Evolutionary conservation across 768 basidiomycete genomes (phyloP).

Genomic region (Exidia glandulosa): DNA sequence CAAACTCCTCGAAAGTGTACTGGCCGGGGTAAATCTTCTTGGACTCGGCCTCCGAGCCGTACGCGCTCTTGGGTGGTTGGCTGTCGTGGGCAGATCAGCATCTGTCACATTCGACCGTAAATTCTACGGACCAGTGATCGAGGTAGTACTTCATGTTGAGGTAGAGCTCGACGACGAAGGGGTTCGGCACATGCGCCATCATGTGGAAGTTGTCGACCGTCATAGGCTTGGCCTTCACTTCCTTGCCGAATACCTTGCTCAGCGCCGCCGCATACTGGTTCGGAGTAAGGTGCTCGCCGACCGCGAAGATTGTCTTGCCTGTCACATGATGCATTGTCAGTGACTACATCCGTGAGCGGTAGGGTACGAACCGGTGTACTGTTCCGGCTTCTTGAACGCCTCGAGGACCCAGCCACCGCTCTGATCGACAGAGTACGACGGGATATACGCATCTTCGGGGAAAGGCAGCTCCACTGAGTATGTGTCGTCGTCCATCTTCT

Average conservation of each 20-base stretch:
- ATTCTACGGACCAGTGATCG: not conserved
- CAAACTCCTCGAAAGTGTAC: not conserved
- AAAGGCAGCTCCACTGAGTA: not conserved
- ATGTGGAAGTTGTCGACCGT: not conserved
- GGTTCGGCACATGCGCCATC: not conserved
- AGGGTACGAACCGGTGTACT: not conserved
- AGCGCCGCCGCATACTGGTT: not conserved
- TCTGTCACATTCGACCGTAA: not conserved
- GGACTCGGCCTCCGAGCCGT: not conserved
- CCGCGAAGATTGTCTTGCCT: not conserved
- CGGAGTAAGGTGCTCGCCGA: not conserved
- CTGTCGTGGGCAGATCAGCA: not conserved
- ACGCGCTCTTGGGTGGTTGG: not conserved
- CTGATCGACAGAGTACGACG: not conserved
- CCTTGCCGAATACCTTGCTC: not conserved
- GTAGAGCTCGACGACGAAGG: not conserved
- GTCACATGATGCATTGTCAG: no score
- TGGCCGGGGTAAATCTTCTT: not conserved
- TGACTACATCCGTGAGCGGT: not conserved
- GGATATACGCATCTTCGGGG: not conserved
- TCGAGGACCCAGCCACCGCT: not conserved
- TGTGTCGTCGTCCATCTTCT: not conserved
- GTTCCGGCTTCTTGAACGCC: not conserved
- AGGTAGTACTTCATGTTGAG: not conserved
- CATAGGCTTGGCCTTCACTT: not conserved